Conservation (phyloP, 805 yeast species). For the Kodamaea hsintzibuensis region DNA sequence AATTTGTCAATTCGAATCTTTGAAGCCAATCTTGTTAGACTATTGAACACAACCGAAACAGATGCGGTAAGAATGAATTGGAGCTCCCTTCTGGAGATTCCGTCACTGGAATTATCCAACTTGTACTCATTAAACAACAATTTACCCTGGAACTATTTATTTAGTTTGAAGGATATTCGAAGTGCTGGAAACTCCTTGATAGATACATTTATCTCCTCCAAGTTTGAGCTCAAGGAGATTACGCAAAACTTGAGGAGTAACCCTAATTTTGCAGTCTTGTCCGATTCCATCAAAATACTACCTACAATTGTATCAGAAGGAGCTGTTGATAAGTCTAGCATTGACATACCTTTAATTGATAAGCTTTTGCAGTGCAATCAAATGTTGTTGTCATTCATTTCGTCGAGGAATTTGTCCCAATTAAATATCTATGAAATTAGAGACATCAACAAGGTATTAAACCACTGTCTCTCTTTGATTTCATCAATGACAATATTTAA, state of each 20-base stretch:
- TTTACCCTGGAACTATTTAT: slow-evolving; percentile 2
- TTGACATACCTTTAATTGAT: slow-evolving; percentile 15
- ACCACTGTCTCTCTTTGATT: slow-evolving; percentile 19
- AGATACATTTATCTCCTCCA: slow-evolving; percentile 1
- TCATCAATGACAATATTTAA: slow-evolving; percentile 23
- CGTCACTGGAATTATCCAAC: not conserved
- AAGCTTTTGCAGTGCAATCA: slow-evolving; percentile 19
- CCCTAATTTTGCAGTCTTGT: slow-evolving; percentile 3
- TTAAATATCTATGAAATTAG: slow-evolving; percentile 18
- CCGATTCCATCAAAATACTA: slow-evolving; percentile 9
- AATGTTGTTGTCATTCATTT: slow-evolving; percentile 10
- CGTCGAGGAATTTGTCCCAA: slow-evolving; percentile 5
- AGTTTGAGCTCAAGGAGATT: slow-evolving; percentile 1
- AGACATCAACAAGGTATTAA: slow-evolving; percentile 16
- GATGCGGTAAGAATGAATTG: not conserved
- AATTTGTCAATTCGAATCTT: not conserved
- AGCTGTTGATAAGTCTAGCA: not conserved
- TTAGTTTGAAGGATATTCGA: slow-evolving; percentile 1
- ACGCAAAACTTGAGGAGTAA: not conserved
- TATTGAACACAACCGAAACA: not conserved
- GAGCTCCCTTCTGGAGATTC: not conserved
- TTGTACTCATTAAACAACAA: not conserved
- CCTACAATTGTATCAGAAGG: slow-evolving; percentile 13
- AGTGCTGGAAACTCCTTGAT: not conserved
- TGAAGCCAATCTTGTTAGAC: not conserved